Conservation (phyloP, 2,329 filamentous ascomycete species). For the Xenoacremonium recifei region DNA sequence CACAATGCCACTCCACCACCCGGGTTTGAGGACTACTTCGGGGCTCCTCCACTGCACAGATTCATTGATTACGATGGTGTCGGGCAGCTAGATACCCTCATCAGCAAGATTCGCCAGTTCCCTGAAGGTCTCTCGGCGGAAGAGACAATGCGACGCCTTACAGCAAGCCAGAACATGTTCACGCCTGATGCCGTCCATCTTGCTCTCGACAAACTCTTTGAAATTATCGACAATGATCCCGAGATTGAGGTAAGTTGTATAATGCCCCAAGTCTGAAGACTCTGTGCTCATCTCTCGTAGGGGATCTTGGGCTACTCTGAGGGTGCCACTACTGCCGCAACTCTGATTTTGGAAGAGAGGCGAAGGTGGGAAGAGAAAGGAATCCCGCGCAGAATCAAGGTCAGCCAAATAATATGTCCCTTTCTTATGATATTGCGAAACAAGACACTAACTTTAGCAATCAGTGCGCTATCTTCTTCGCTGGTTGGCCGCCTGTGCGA, state of each 20-base stretch:
- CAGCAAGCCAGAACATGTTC: slow-evolving; percentile 29
- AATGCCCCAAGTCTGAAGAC: rapidly evolving
- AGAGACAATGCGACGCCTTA: slow-evolving; percentile 54
- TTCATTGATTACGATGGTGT: slow-evolving; percentile 50
- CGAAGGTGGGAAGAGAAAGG: slow-evolving; percentile 31
- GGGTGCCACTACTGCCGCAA: slow-evolving; percentile 55
- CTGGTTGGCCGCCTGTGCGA: slow-evolving; percentile 52
- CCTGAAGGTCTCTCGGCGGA: slow-evolving; percentile 51
- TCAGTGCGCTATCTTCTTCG: slow-evolving; percentile 51
- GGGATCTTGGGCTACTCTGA: slow-evolving; percentile 62
- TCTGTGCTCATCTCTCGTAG: slow-evolving; percentile 1
- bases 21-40: slow-evolving; percentile 58
- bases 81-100: slow-evolving; percentile 42
- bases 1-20: slow-evolving; percentile 48
- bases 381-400: slow-evolving; percentile 35
- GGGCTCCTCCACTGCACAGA: slow-evolving; percentile 52
- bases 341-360: slow-evolving; percentile 50
- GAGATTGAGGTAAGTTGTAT: slow-evolving; percentile 27
- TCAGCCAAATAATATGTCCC: slow-evolving; percentile 14
- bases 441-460: slow-evolving; percentile 32
- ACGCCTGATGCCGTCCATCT: slow-evolving; percentile 10
- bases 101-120: slow-evolving; percentile 53
- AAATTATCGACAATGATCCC: slow-evolving; percentile 42
- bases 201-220: slow-evolving; percentile 30
- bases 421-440: neutral